A percentile compares a stretch with the other conserved stretches of the same genome.
Conservation (phyloP, 192 early-diverging fungal species). For the Coemansia sp. region DNA sequence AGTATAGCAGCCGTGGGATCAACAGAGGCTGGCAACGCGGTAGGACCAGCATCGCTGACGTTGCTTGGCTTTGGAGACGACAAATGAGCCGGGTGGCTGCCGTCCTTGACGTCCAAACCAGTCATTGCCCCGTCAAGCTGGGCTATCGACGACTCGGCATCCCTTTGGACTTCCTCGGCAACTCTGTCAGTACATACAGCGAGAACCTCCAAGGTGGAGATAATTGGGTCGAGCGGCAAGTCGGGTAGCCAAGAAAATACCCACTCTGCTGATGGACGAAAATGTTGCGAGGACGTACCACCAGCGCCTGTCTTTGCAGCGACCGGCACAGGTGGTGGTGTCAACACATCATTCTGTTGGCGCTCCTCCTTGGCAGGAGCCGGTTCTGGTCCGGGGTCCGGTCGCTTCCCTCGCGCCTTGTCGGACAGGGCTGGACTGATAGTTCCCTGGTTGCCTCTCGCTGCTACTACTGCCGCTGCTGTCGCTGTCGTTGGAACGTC, state of each 20-base stretch:
- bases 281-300: constrained; percentile 12
- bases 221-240: constrained; percentile 71
- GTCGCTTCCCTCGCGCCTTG: constrained; percentile 74
- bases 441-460: constrained; percentile 19
- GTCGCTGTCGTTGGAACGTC: constrained; percentile 23
- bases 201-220: constrained; percentile 66
- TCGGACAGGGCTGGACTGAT: constrained; percentile 64
- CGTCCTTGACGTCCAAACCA: constrained; percentile 11
- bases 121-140: constrained; percentile 1
- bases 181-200: constrained; percentile 70
- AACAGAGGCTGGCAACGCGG: constrained; percentile 39
- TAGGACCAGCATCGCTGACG: not conserved
- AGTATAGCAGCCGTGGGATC: constrained; percentile 57
- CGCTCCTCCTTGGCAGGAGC: constrained; percentile 10
- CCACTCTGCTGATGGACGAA: constrained; percentile 50
- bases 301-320: not conserved
- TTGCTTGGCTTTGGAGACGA: not conserved
- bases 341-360: constrained; percentile 3
- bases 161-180: constrained; percentile 62
- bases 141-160: constrained; percentile 42
- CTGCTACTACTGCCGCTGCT: constrained; percentile 1
- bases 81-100: constrained; percentile 1
- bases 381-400: constrained; percentile 38
- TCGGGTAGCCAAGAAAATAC: constrained; percentile 67
- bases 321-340: not conserved